phyloP scores from a whole-genome alignment of 2,329 filamentous ascomycete genomes.

The Pestalotiopsis sp. region DNA sequence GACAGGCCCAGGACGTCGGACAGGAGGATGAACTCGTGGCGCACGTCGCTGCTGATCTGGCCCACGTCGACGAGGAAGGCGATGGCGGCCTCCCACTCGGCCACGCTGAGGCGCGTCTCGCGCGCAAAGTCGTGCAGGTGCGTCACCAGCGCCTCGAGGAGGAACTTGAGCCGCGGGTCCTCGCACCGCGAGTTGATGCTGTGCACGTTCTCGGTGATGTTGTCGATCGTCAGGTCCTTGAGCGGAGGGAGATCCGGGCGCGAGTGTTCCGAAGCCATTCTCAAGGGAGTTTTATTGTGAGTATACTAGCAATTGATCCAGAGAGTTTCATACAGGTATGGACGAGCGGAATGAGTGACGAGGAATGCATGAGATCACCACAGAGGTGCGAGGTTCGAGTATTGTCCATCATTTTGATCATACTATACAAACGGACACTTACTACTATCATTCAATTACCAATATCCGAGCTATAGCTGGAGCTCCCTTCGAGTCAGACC shows the following conservation, averaged over 20 bases:
- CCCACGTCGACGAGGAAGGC: constrained; percentile 73
- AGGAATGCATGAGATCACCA: not conserved
- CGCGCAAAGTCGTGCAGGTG: constrained; percentile 83
- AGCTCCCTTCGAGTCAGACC: not conserved
- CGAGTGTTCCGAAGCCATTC: not conserved
- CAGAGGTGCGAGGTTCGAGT: not conserved
- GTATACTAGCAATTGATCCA: not conserved
- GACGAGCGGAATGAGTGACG: not conserved
- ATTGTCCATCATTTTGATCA: not conserved
- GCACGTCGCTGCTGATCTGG: constrained; percentile 72
- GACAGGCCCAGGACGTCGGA: constrained; percentile 80
- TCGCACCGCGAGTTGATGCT: constrained; percentile 72
- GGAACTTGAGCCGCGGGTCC: constrained; percentile 68
- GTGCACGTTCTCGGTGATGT: constrained; percentile 77
- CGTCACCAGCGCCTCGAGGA: constrained; percentile 74
- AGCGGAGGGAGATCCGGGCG: not conserved
- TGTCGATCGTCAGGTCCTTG: constrained; percentile 71
- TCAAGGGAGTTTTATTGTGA: not conserved
- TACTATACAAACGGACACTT: not conserved
- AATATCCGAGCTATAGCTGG: not conserved
- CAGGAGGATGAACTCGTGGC: constrained; percentile 83
- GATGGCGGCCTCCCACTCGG: constrained; percentile 78
- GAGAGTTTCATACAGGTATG: no score
- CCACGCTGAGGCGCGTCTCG: constrained; percentile 74
- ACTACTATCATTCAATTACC: not conserved